phyloP scores from a whole-genome alignment of 768 basidiomycete genomes.

The Melanogaster broomeanus region DNA sequence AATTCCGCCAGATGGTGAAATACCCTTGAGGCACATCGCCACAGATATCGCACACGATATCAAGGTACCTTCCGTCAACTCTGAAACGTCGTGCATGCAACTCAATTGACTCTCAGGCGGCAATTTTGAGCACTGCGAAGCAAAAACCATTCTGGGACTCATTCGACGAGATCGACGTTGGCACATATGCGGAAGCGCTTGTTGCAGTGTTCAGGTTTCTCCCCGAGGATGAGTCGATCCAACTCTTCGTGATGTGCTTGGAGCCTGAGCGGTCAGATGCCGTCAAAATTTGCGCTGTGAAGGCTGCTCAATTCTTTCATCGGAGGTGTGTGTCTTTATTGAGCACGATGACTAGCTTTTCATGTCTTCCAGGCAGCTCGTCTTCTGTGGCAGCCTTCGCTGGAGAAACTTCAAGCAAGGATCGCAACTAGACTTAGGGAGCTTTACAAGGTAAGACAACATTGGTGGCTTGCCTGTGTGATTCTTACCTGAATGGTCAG shows the following conservation, averaged over 20 bases:
- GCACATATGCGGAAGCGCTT: constrained; percentile 73
- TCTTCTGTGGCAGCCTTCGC: constrained; percentile 56
- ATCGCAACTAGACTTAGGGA: constrained; percentile 51
- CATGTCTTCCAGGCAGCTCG: constrained; percentile 44
- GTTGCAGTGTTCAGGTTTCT: constrained; percentile 73
- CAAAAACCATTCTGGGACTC: constrained; percentile 74
- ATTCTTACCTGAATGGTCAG: constrained; percentile 34
- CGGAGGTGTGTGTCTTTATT: constrained; percentile 51
- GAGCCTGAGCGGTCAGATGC: constrained; percentile 80
- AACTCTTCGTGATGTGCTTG: constrained; percentile 63
- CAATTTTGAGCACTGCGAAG: constrained; percentile 28
- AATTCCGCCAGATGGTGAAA: constrained; percentile 56
- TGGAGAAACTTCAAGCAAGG: constrained; percentile 47
- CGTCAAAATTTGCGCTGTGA: constrained; percentile 75
- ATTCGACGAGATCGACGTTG: constrained; percentile 71
- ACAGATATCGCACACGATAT: constrained; percentile 79
- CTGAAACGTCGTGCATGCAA: constrained; percentile 18
- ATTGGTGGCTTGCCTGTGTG: constrained; percentile 4
- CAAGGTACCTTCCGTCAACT: constrained; percentile 47
- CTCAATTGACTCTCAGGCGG: constrained; percentile 18
- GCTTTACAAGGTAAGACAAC: constrained; percentile 54
- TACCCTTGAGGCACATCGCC: constrained; percentile 64
- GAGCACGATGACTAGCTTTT: background rate
- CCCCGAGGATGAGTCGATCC: constrained; percentile 58
- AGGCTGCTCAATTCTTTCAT: constrained; percentile 68